Evolutionary conservation across 1,139 yeast genomes (phyloP), one percentile per base, ranked within the genome.

Genomic region (Yamadazyma sp.): DNA sequence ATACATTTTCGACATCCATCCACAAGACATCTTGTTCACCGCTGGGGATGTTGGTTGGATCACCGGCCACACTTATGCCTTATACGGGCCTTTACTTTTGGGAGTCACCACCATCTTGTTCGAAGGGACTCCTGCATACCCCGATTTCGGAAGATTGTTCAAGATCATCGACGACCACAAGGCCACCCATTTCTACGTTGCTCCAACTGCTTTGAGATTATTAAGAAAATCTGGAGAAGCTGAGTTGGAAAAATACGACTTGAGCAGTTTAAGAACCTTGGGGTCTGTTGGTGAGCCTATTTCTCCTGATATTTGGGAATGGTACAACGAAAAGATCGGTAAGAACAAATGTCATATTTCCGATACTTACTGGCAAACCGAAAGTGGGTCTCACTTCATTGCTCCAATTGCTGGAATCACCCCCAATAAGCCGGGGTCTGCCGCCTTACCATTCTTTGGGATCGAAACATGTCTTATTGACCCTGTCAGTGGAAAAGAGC

Each of bases 271-370:
- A 46, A 75, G 95, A 55, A 81, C 80, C 25, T 72, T 87, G 45
- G 96, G 95, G 17, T 82, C 94, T 10, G 96, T 87, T 34, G 96
- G 96, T 58, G 96, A 87, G 62, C 96, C 96, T 47, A 87, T 87
- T 62, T 94, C 95, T 26, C 87, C 91, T 32, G 96, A 87, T 58
- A 89, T 87, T 42, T 87, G 96, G 96, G 88, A 84, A 58, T 87
- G 96, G 96, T 87, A 85, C 62, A 81, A 81, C 54, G 87, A 84
- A 49, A 73, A 81, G 49, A 79, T 87, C 53, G 96, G 95, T 53
- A 75, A 85, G 53, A 79, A 77, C 34, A 75, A 83, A 59, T 83
- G 86, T 37, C 87, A 85, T 54, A 79, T 84, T 51, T 79, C 81
- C 49, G 92, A 84, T 62, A 83, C 92, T 35, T 83, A 84, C 66